Percentiles rank a stretch among this genome's conserved stretches.
Evolutionary conservation across 2,329 filamentous ascomycete species (phyloP).

Genomic region (Alternaria infectoria): DNA sequence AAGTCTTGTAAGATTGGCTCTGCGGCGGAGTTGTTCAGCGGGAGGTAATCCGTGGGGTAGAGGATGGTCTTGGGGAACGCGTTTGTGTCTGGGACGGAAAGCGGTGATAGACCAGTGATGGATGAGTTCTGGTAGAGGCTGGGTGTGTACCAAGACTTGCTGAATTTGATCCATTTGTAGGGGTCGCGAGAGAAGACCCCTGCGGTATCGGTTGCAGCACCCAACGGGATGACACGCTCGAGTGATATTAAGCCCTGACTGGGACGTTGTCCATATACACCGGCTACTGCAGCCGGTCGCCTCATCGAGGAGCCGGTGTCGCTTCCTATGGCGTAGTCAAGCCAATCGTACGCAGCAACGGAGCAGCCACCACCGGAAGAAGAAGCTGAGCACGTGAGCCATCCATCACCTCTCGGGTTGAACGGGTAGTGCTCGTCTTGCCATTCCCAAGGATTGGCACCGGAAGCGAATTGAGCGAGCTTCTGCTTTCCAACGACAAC

Average conservation of each 20-base stretch:
- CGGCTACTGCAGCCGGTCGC: constrained; percentile 53
- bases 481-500: constrained; percentile 62
- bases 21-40: constrained; percentile 49
- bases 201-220: constrained; percentile 33
- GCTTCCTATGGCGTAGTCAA: constrained; percentile 54
- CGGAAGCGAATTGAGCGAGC: constrained; percentile 55
- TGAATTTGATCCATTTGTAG: constrained; percentile 47
- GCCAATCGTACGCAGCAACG: constrained; percentile 53
- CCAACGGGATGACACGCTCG: constrained; percentile 30
- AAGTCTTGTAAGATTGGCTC: constrained; percentile 49
- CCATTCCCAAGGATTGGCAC: constrained; percentile 36
- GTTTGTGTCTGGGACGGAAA: constrained; percentile 43
- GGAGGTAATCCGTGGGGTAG: constrained; percentile 52
- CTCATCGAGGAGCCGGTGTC: constrained; percentile 58
- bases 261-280: constrained; percentile 49
- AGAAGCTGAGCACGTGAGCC: constrained; percentile 31
- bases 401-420: constrained; percentile 49
- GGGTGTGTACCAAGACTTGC: constrained; percentile 50
- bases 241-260: constrained; percentile 35
- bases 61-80: constrained; percentile 49
- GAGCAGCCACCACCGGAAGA: constrained; percentile 50
- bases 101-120: constrained; percentile 47
- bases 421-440: constrained; percentile 49
- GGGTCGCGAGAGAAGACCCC: constrained; percentile 35
- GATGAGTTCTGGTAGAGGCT: constrained; percentile 42